Base-by-base conservation (phyloP, 495 filamentous ascomycete genomes). In the Trichoderma erinaceum region DNA sequence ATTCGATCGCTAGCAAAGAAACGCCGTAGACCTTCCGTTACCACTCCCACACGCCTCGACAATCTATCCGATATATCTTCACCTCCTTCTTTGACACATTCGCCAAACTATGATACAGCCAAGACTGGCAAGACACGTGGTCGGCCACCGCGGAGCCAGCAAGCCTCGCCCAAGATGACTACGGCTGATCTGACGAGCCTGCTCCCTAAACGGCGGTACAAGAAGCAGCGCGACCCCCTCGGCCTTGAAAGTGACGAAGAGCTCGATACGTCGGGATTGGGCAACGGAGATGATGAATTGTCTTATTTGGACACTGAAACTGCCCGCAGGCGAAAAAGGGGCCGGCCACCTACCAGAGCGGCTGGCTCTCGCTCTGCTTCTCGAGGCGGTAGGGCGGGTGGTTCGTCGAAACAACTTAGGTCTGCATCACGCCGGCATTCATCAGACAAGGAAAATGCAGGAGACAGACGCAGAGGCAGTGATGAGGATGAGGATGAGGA, bases 51-150 rank as follows among this genome's bases (percentile, higher is more conserved):
- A 70, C 11, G 69, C 66, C 46, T 63, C 73, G 41, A 66, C 66
- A 66, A 74, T 70, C 78, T 56, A 67, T 83, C 81, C 10, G 76
- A 80, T 41, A 71, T 82, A 16, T 84, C 81, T 1, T 84, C 81
- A 15, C 81, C 81, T 0, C 81, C 81, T 4, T 84, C 81, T 3
- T 76, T 84, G 0, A 84, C 81, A 12, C 80, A 84, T 69, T 84
- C 81, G 3, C 81, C 81, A 3, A 82, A 83, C 66, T 81, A 78
- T 68, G 74, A 70, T 46, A 46, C 70, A 1, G 46, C 68, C 65
- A 63, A 32, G 4, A 41, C 73, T 69, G 65, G 77, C 65, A 52
- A 70, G 56, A 29, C 70, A 44, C 68, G 69, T 63, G 46, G 70
- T 43, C 15, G 74, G 71, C 29, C 67, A 68, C 25, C 73, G 68